Evolutionary conservation across 2,329 filamentous ascomycete genomes (phyloP), one percentile per base, ranked within the genome.

Genomic region (Lachnum nothofagi): DNA sequence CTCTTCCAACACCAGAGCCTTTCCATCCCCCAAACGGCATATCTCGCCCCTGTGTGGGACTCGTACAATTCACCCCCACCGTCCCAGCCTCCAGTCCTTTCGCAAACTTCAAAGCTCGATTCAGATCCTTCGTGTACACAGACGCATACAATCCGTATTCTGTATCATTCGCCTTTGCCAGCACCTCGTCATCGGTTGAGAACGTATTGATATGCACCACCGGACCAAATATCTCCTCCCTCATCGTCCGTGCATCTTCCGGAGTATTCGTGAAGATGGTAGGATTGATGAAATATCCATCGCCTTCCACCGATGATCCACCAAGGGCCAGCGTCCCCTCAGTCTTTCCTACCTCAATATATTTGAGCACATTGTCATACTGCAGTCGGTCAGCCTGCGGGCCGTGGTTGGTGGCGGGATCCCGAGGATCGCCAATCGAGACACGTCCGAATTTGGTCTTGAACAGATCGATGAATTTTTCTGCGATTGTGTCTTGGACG

Each of bases 401-500:
- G 3, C 42, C 31, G 5, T 20, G 14, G 8, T 81, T 85, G 0
- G 83, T 86, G 19, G 71, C 70, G 50, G 82, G 76, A 4, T 74
- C 72, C 63, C 86, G 88, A 0, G 82, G 84, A 60, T 87, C 78
- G 40, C 85, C 85, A n/a, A 87, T 74, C 49, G 79, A 77, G 57
- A 75, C 80, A 29, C 75, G 75, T 8, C 70, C 68, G n/a, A 43
- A 83, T 70, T 48, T 76, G 65, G 75, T 73, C 72, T 79, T 82
- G 73, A 85, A 85, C 37, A 69, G 66, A 63, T 76, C 66, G 44
- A 86, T 66, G 59, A 88, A 88, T 46, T 79, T 71, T 25, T 85
- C 79, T 33, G 77, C 72, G 20, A 80, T 67, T 2, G 64, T 66
- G 31, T 79, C 75, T 27, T 85, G 79, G 1, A 85, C 80, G 2